These are phyloP conservation scores for Platanthera zijinensis DNA, from an alignment of 106 monocot genomes.

Conservation along the genomic window DNA sequence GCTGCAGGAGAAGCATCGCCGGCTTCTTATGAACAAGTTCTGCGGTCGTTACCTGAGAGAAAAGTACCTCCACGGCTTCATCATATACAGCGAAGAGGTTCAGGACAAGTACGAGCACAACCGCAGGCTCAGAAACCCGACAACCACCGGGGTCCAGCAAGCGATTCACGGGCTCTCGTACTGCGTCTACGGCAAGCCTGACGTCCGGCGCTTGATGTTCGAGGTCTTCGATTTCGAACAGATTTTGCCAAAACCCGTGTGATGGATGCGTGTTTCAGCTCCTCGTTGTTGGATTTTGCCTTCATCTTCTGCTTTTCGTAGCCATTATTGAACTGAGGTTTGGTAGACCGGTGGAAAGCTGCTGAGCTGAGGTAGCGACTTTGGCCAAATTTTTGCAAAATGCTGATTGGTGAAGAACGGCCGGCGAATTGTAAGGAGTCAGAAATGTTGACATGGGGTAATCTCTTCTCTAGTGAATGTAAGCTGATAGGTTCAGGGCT, in stretches of 20 bases:
- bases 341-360: no score
- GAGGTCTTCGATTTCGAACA: conserved; percentile 98
- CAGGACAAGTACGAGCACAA: conserved; percentile 92
- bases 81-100: conserved; percentile 66
- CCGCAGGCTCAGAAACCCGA: conserved; percentile 69
- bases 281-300: neutral
- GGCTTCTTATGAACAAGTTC: conserved; percentile 81
- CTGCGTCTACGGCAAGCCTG: conserved; percentile 84
- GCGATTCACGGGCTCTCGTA: conserved; percentile 86
- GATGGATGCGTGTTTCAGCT: conserved; percentile 2
- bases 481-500: neutral
- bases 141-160: conserved; percentile 80
- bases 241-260: conserved; percentile 71
- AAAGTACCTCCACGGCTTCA: conserved; percentile 70
- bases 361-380: no score
- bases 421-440: no score
- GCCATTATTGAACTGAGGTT: neutral
- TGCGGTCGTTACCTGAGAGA: conserved; percentile 89
- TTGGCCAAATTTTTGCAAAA: neutral
- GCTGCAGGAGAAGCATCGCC: conserved; percentile 81
- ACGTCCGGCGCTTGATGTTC: conserved; percentile 92
- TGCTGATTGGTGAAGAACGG: neutral
- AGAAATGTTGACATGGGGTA: neutral
- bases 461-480: neutral
- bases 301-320: neutral